Evolutionary conservation across 228 moss, liverwort and hornwort genomes (phyloP), one percentile per base, ranked within the genome.

Genomic region (Sphagnum fallax): DNA sequence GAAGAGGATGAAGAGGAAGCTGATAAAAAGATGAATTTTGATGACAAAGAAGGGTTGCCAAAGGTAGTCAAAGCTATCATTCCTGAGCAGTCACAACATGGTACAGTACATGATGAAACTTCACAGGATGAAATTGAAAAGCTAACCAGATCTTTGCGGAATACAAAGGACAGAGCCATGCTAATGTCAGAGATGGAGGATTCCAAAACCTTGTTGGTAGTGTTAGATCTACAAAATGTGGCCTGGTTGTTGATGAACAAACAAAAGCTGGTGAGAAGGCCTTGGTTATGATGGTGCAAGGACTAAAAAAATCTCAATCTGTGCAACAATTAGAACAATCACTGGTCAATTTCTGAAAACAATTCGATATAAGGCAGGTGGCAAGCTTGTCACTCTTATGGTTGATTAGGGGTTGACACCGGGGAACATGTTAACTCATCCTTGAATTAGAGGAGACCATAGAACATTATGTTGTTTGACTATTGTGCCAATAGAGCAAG

Each of bases 341-440:
- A 6, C 6, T 11, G 50, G 66, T 4, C 47, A 8, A 48, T 47
- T 53, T 4, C 4, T 13, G 6, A 58, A 59, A 16, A 10, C 1
- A 32, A 80, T 53, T 50, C 4, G 32, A 12, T 10, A 47, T 6
- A 71, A 64, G 52, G 10, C 14, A 18, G 10, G 13, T 60, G 67
- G 67, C 49, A 61, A 65, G 4, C 58, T 16, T 32, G 71, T 70
- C 48, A 71, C 67, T 69, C 66, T 82, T 62, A 79, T 79, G 70
- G 81, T 81, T 65, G 85, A 79, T 74, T 70, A 67, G 68, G 74
- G 51, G 70, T 53, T 60, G 16, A 52, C 65, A 69, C 53, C 62
- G 4, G 15, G 2, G 76, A 63, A 62, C 57, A 61, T 55, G 65
- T 60, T 16, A 65, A 66, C 62, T 60, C 32, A 4, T 64, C 67